phyloP scores from a whole-genome alignment of 768 basidiomycete genomes.

The Russula foetens region DNA sequence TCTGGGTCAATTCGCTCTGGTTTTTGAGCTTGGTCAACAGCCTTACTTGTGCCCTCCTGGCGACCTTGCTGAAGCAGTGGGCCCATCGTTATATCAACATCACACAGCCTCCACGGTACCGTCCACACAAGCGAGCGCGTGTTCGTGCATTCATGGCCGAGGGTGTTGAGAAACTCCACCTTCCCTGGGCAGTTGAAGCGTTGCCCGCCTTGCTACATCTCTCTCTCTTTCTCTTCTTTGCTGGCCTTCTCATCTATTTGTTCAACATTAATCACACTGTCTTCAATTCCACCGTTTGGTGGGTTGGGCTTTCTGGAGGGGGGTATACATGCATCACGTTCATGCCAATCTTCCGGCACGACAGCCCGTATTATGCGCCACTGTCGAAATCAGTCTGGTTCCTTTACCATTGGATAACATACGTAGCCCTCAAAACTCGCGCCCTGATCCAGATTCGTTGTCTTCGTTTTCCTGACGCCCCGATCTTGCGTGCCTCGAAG shows the following conservation, averaged over 20 bases:
- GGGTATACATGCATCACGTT: not conserved
- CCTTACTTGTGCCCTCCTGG: not conserved
- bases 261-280: not conserved
- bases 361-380: not conserved
- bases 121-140: not conserved
- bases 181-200: not conserved
- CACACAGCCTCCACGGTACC: not conserved
- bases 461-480: no score
- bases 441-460: no score
- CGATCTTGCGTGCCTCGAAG: not conserved
- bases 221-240: not conserved
- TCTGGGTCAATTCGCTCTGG: not conserved
- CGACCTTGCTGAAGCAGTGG: not conserved
- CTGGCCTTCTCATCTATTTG: not conserved
- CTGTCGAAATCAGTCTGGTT: not conserved
- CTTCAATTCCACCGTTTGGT: not conserved
- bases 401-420: not conserved
- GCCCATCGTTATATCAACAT: not conserved
- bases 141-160: not conserved
- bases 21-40: not conserved
- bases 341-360: not conserved
- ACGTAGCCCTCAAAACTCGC: no score
- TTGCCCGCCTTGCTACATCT: not conserved
- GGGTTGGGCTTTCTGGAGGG: not conserved
- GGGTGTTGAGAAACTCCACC: not conserved